Evolutionary conservation across 1,139 yeast genomes (phyloP).

Genomic region (Nakaseomyces glabratus): DNA sequence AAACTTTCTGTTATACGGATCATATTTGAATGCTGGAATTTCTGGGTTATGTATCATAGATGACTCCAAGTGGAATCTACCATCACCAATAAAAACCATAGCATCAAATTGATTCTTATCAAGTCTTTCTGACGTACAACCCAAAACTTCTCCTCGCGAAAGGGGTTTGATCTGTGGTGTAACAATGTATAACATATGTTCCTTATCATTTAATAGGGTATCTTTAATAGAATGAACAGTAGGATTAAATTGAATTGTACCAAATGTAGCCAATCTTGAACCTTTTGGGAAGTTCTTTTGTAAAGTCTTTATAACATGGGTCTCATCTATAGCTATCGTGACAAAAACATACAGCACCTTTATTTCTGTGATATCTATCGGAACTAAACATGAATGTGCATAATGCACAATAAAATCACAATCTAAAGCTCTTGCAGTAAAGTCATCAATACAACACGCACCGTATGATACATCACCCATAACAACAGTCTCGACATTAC

Average conservation of each 20-base stretch:
- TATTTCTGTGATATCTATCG: conserved; percentile 82
- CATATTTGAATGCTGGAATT: conserved; percentile 85
- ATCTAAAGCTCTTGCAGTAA: conserved; percentile 81
- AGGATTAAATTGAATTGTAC: conserved; percentile 95
- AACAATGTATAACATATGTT: conserved; percentile 47
- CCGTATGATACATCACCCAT: conserved; percentile 99
- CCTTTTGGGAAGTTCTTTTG: conserved; percentile 57
- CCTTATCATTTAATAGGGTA: conserved; percentile 42
- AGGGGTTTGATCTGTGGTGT: conserved; percentile 92
- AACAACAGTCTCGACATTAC: conserved; percentile 76
- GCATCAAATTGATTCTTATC: conserved; percentile 57
- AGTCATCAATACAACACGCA: conserved; percentile 97
- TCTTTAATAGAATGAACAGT: conserved; percentile 73
- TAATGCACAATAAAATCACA: conserved; percentile 95
- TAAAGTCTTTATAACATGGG: conserved; percentile 70
- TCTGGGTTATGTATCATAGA: conserved; percentile 97
- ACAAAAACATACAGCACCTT: conserved; percentile 93
- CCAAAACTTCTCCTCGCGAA: conserved; percentile 92
- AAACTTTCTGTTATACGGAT: conserved; percentile 87
- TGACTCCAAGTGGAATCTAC: conserved; percentile 88
- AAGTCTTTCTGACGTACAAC: conserved; percentile 86
- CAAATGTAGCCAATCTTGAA: conserved; percentile 67
- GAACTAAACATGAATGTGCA: conserved; percentile 95
- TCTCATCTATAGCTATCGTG: conserved; percentile 79
- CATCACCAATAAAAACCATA: conserved; percentile 91